Conservation (phyloP, 2,329 filamentous ascomycete species). For the Claviceps purpurea region DNA sequence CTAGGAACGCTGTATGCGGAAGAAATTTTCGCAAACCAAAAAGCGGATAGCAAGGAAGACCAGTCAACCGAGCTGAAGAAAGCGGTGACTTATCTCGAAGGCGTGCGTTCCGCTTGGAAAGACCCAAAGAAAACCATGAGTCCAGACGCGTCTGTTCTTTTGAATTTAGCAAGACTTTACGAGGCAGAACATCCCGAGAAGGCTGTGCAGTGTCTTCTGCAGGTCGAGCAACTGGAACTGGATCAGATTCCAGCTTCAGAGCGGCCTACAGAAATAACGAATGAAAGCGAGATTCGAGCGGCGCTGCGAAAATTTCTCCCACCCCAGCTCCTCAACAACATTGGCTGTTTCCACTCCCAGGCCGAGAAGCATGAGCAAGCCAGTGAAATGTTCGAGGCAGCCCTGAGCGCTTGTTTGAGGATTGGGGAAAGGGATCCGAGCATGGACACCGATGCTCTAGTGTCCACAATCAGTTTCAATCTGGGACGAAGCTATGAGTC, state of each 20-base stretch:
- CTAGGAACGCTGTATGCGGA: conserved; percentile 88
- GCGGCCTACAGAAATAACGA: conserved; percentile 38
- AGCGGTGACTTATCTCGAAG: conserved; percentile 71
- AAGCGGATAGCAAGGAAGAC: conserved; percentile 64
- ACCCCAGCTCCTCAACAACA: conserved; percentile 90
- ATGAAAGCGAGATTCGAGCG: conserved; percentile 45
- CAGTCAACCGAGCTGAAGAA: conserved; percentile 77
- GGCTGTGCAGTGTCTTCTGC: conserved; percentile 78
- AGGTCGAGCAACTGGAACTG: conserved; percentile 83
- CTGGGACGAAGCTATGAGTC: conserved; percentile 88
- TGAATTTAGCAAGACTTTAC: conserved; percentile 86
- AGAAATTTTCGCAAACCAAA: conserved; percentile 74
- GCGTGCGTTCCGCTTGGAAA: conserved; percentile 79
- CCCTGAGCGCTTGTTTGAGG: conserved; percentile 73
- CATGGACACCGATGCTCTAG: conserved; percentile 76
- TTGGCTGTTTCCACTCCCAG: conserved; percentile 90
- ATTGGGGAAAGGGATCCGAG: conserved; percentile 62
- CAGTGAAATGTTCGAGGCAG: conserved; percentile 82
- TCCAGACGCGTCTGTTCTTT: conserved; percentile 73
- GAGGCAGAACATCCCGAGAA: conserved; percentile 78
- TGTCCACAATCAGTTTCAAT: conserved; percentile 96
- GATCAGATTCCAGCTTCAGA: conserved; percentile 64
- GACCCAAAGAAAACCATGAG: conserved; percentile 74
- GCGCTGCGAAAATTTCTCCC: conserved; percentile 65
- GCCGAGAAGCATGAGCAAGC: conserved; percentile 68